Evolutionary conservation across 192 early-diverging fungal species (phyloP), one percentile per base, ranked within the genome.

Genomic region (Coemansia sp.): DNA sequence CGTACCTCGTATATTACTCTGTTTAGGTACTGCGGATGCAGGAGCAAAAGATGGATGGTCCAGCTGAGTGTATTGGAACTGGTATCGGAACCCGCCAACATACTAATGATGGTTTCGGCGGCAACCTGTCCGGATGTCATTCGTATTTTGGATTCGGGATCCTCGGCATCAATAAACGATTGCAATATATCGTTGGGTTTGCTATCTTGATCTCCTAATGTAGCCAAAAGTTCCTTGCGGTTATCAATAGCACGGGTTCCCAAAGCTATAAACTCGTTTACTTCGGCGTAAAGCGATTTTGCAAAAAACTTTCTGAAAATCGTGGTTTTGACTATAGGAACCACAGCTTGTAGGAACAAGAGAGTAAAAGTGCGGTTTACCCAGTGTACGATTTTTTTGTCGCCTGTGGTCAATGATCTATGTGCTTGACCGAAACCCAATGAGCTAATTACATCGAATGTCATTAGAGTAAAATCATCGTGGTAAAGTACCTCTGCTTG

Each of bases 71-170:
- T 76, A 31, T 70, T 73, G 3, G 70, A 60, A 14, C 60, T 73
- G 2, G 79, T 82, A 33, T 82, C 79, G 0, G 79, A 56, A 16
- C 79, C 79, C 6, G 70, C 79, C 17, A 82, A 29, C 58, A 82
- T 42, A 20, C 45, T 66, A 12, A 70, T 49, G 3, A 76, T 75
- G 4, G 66, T 76, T 40, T 82, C 79, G 0, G 79, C 36, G n/a
- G 71, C 42, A 2, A 82, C 67, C 48, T 82, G 73, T 20, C 36
- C 36, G 10, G 63, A 5, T 4, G 73, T 76, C 79, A 82, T 76
- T 1, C 38, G 59, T 36, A 69, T 54, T 18, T 63, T 51, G 4
- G 70, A 68, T 17, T 73, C 64, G 5, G 67, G 67, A 49, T 82
- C 79, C 61, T 76, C 64, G 0, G 74, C 73, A 48, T 82, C 79